Evolutionary conservation across 345 rosid species (phyloP), one percentile per base, ranked within the genome.

Genomic region (Boechera divaricarpa): DNA sequence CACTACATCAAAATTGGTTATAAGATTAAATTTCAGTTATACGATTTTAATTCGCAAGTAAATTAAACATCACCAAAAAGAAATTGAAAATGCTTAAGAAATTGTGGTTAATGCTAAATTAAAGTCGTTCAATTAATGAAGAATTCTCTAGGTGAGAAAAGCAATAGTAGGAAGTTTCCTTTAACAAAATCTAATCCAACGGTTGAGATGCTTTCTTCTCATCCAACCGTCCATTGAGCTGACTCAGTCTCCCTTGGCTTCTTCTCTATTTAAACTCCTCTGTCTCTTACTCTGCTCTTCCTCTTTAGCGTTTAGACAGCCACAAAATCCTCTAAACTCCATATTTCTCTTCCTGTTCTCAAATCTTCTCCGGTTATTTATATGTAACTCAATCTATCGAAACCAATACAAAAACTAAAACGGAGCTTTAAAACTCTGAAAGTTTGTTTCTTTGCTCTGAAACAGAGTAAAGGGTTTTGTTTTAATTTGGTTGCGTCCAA

Each of bases 191-290:
- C 21, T 13, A 65, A 72, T 72, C 74, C 4, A 78, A 78, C 81
- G 74, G 77, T 38, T 32, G 44, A 58, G 33, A 66, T 32, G 0
- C 5, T 49, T 51, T 26, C 13, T 59, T 8, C 0, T 9, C n/a
- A 78, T 72, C 73, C 10, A 41, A 72, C 63, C 73, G 81, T 78
- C 55, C 63, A 66, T 21, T 9, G 35, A 24, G 15, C 53, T 49
- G 77, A 78, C 77, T 78, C 15, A 41, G 63, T 59, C 63, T 60
- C 18, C 33, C 42, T 70, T 44, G 65, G 70, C 59, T 57, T 51
- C 81, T 66, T 58, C 77, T 72, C 73, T 78, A 78, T 78, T 45
- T 72, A 78, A 71, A 51, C 26, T 66, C 7, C 63, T 42, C 52
- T 56, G 42, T 58, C 59, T 77, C 71, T 44, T 36, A 45, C 71